phyloP scores from a whole-genome alignment of 306 rosid species.

The Begonia peltatifolia region DNA sequence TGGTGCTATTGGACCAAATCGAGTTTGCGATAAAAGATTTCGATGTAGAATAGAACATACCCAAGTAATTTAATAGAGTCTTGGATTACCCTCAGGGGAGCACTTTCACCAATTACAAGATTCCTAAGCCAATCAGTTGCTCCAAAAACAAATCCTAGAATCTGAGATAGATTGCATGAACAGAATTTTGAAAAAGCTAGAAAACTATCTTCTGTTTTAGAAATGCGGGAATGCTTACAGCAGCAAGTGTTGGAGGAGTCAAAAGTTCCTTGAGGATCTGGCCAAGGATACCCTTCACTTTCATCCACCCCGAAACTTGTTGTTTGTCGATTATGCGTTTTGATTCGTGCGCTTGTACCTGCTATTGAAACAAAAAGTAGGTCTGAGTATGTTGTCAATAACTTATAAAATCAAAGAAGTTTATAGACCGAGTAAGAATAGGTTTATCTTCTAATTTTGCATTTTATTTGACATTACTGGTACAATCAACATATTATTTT shows the following conservation, averaged over 20 bases:
- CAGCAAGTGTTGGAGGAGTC: slow-evolving; percentile 76
- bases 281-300: slow-evolving; percentile 13
- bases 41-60: slow-evolving; percentile 19
- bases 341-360: slow-evolving; percentile 7
- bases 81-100: slow-evolving; percentile 67
- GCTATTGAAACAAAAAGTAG: too few relatives aligned
- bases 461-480: too few relatives aligned
- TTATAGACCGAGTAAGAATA: too few relatives aligned
- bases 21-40: too few relatives aligned
- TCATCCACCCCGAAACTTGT: slow-evolving; percentile 21
- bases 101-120: slow-evolving; percentile 41
- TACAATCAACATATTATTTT: too few relatives aligned
- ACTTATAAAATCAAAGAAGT: too few relatives aligned
- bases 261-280: slow-evolving; percentile 36
- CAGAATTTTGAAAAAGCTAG: neutral
- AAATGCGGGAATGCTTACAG: slow-evolving; percentile 29
- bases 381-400: too few relatives aligned
- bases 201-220: neutral
- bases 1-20: too few relatives aligned
- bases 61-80: slow-evolving; percentile 50
- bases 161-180: slow-evolving; percentile 21
- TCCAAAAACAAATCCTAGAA: slow-evolving; percentile 65
- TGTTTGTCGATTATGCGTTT: slow-evolving; percentile 1
- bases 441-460: too few relatives aligned
- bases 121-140: slow-evolving; percentile 42